These are phyloP conservation scores for Alliaria petiolata DNA, from an alignment of 345 rosid genomes.

Conservation along the genomic window DNA sequence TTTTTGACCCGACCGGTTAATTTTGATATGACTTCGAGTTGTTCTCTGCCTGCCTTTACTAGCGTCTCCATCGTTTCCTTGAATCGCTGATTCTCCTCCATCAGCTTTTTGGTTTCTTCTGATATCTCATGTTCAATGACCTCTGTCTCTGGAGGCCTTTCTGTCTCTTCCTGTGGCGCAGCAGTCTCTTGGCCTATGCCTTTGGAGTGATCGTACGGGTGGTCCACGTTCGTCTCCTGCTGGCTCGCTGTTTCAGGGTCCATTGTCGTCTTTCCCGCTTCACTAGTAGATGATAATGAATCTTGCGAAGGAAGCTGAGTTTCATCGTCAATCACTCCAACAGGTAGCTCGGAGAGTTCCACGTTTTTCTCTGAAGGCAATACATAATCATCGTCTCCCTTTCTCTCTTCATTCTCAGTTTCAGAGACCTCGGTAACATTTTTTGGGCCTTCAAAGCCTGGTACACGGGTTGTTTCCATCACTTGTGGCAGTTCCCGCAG, in stretches of 20 bases:
- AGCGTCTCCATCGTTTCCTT: conserved; percentile 55
- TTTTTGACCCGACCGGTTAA: conserved; percentile 52
- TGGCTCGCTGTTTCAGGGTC: background rate
- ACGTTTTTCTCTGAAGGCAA: background rate
- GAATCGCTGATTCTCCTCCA: conserved; percentile 50
- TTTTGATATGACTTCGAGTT: conserved; percentile 47
- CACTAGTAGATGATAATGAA: background rate
- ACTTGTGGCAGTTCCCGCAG: background rate
- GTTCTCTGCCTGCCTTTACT: conserved; percentile 58
- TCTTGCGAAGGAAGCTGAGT: background rate
- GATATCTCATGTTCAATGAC: background rate
- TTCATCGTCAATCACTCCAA: conserved; percentile 28
- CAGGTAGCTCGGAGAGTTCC: conserved; percentile 26
- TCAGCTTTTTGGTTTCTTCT: conserved; percentile 29
- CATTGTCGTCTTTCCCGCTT: background rate
- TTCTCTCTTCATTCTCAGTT: background rate
- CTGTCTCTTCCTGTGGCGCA: background rate
- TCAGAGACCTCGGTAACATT: background rate
- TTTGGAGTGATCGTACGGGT: background rate
- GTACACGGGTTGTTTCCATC: background rate
- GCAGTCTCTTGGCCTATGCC: background rate
- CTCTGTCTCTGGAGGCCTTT: background rate
- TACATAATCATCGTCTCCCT: background rate
- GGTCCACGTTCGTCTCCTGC: background rate
- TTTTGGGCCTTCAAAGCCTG: background rate